Conservation (phyloP, 2,329 filamentous ascomycete genomes). For the Fusarium marasasianum region DNA sequence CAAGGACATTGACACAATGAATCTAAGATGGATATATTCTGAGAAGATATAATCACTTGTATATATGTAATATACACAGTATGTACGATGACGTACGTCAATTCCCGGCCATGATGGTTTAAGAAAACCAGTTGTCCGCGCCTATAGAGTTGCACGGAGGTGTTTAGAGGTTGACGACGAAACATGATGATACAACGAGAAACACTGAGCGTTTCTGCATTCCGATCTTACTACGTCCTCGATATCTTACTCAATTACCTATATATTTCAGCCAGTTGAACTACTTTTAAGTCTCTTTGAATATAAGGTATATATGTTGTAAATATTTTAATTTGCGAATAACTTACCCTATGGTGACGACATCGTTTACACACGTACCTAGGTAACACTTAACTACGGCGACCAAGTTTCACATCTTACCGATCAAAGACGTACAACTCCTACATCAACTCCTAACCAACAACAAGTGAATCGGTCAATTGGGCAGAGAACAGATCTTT, state of each 20-base stretch:
- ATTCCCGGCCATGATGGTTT: not conserved
- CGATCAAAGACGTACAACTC: not conserved
- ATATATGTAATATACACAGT: not conserved
- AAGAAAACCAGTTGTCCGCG: not conserved
- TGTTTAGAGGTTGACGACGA: not conserved
- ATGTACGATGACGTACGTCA: not conserved
- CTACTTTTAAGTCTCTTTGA: not conserved
- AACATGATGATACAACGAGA: not conserved
- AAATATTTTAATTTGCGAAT: not conserved
- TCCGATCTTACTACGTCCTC: not conserved
- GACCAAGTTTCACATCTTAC: conserved; percentile 17
- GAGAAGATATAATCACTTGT: not conserved
- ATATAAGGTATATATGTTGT: too few relatives aligned
- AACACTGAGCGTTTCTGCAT: not conserved
- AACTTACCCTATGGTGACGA: conserved; percentile 30
- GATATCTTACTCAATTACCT: too few relatives aligned
- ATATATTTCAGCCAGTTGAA: not conserved
- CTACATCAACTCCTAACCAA: not conserved
- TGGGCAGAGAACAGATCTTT: not conserved
- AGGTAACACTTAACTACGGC: not conserved
- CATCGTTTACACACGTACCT: not conserved
- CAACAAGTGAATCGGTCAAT: not conserved
- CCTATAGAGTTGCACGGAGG: not conserved
- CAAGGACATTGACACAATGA: not conserved
- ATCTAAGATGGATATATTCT: not conserved